Evolutionary conservation across 306 rosid species (phyloP).

Genomic region (Benincasa hispida): DNA sequence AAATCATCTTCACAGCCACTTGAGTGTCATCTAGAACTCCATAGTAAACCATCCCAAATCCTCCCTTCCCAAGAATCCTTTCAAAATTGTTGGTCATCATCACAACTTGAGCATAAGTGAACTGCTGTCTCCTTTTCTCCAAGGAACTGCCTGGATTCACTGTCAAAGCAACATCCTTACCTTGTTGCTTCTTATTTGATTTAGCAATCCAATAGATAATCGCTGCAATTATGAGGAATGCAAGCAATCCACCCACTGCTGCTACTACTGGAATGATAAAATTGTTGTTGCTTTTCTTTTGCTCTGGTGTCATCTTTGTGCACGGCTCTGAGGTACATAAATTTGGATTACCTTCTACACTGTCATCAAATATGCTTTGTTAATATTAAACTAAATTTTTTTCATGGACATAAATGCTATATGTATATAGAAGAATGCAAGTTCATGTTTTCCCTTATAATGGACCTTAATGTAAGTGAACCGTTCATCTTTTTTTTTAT

Average conservation of each 20-base stretch:
- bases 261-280: neutral
- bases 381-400: too few relatives aligned
- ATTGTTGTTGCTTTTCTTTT: neutral
- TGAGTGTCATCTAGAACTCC: constrained; percentile 24
- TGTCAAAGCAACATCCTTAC: neutral
- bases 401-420: too few relatives aligned
- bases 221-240: neutral
- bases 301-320: too few relatives aligned
- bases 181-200: neutral
- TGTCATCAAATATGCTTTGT: neutral
- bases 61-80: constrained; percentile 34
- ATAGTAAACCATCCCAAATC: constrained; percentile 35
- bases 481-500: constrained; percentile 10
- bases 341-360: neutral
- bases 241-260: neutral
- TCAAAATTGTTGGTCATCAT: constrained; percentile 21
- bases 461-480: constrained; percentile 29
- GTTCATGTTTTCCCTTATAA: neutral
- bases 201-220: neutral
- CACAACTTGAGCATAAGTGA: neutral
- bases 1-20: constrained; percentile 55
- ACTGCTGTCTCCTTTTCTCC: neutral
- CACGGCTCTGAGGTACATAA: neutral
- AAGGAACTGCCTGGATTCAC: neutral
- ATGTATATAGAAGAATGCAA: too few relatives aligned